Evolutionary conservation across 768 basidiomycete species (phyloP).

Genomic region (Lactarius trivialis): DNA sequence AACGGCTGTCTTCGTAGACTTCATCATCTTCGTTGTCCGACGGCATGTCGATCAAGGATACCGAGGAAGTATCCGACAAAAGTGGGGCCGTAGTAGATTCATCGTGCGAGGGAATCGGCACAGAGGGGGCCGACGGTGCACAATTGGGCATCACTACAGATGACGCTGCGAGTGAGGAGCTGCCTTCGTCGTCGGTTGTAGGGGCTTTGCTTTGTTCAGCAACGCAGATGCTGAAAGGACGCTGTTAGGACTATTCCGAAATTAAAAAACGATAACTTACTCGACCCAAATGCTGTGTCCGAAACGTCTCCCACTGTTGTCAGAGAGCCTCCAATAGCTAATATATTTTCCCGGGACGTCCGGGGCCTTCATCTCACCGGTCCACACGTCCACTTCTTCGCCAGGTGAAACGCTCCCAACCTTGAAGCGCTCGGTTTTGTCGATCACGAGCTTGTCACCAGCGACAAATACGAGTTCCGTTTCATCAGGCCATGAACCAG

Average conservation of each 20-base stretch:
- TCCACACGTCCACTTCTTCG: conserved; percentile 56
- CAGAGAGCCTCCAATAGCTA: conserved; percentile 68
- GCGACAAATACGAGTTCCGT: conserved; percentile 68
- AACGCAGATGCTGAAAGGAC: conserved; percentile 53
- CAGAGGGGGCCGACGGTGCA: conserved; percentile 10
- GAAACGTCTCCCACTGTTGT: conserved; percentile 53
- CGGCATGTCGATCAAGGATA: conserved; percentile 56
- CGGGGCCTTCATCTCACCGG: conserved; percentile 77
- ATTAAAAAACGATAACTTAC: conserved; percentile 37
- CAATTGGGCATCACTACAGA: conserved; percentile 61
- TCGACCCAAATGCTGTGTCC: conserved; percentile 76
- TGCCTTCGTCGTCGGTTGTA: conserved; percentile 30
- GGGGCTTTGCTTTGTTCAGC: conserved; percentile 37
- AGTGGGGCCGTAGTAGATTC: conserved; percentile 27
- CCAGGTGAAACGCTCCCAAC: conserved; percentile 57
- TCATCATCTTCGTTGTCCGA: conserved; percentile 44
- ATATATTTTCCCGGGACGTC: conserved; percentile 66
- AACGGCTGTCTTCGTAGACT: conserved; percentile 55
- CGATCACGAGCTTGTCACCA: conserved; percentile 52
- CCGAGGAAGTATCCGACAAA: conserved; percentile 35
- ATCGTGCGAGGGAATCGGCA: conserved; percentile 15
- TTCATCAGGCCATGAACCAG: conserved; percentile 54
- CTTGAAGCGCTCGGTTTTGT: conserved; percentile 31
- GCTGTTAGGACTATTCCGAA: neutral
- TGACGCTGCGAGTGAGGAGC: conserved; percentile 58